A percentile compares a stretch with the other conserved stretches of the same genome.
Conservation (phyloP, 148 eudicot species). For the Rhododendron henanense region DNA sequence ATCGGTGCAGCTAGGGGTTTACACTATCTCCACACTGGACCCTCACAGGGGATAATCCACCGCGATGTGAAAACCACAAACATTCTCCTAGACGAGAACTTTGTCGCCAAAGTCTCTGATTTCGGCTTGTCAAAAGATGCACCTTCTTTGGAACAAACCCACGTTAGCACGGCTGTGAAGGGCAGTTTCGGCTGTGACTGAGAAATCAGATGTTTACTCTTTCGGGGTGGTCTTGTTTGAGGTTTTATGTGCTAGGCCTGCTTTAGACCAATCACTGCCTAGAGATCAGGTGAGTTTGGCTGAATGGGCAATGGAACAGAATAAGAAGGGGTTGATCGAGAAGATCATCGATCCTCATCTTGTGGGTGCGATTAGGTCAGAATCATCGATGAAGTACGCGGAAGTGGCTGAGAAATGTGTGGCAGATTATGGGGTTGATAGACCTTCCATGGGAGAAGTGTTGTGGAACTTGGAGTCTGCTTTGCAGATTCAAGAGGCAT, state of each 20-base stretch:
- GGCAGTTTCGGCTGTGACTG: conserved; percentile 67
- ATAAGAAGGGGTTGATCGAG: conserved; percentile 42
- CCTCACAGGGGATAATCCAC: conserved; percentile 62
- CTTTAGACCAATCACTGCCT: conserved; percentile 55
- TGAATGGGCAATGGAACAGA: conserved; percentile 57
- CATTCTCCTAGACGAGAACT: conserved; percentile 53
- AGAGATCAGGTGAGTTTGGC: conserved; percentile 62
- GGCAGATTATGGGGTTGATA: conserved; percentile 58
- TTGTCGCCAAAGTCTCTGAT: conserved; percentile 64
- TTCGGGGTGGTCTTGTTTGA: conserved; percentile 64
- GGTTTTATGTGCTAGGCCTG: conserved; percentile 54
- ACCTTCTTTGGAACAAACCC: conserved; percentile 52
- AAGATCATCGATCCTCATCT: conserved; percentile 49
- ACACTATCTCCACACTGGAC: conserved; percentile 73
- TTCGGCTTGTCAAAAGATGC: conserved; percentile 62
- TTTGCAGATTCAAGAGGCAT: conserved; percentile 55
- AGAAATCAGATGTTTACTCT: conserved; percentile 65
- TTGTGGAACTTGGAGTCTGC: conserved; percentile 69
- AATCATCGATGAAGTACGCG: conserved; percentile 42
- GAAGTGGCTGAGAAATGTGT: conserved; percentile 72
- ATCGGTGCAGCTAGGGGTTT: conserved; percentile 61
- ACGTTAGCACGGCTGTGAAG: conserved; percentile 63
- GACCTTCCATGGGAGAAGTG: conserved; percentile 74
- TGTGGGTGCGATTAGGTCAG: conserved; percentile 33
- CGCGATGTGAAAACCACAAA: conserved; percentile 68